Conservation (phyloP, 805 yeast genomes). For the Zygoascus biomembranicola region DNA sequence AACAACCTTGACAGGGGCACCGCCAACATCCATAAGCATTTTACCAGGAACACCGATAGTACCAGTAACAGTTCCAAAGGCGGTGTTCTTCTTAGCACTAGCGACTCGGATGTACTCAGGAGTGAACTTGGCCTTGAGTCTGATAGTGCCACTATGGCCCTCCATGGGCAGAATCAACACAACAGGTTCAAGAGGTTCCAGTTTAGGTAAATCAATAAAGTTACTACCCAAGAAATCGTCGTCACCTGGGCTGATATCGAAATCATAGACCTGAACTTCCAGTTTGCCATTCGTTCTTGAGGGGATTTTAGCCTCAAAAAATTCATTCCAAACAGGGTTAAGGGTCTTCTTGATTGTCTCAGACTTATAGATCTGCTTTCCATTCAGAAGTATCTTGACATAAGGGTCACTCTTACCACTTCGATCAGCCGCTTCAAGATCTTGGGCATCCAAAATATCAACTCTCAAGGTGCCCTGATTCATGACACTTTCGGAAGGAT, state of each 20-base stretch:
- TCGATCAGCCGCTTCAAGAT: conserved; percentile 76
- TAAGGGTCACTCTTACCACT: conserved; percentile 94
- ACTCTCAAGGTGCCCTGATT: conserved; percentile 66
- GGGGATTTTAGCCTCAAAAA: conserved; percentile 43
- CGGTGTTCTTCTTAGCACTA: conserved; percentile 18
- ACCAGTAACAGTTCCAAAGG: conserved; percentile 9
- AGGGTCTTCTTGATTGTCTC: conserved; percentile 79
- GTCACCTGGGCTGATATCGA: conserved; percentile 87
- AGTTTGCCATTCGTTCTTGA: conserved; percentile 57
- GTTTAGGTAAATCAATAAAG: conserved; percentile 44
- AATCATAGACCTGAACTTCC: conserved; percentile 59
- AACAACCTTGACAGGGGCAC: conserved; percentile 44
- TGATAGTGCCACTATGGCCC: conserved; percentile 55
- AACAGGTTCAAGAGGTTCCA: conserved; percentile 49
- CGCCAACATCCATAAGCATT: conserved; percentile 39
- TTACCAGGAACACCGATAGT: conserved; percentile 29
- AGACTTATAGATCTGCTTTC: conserved; percentile 58
- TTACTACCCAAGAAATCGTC: conserved; percentile 78
- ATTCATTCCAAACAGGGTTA: conserved; percentile 85
- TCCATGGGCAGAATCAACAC: conserved; percentile 45
- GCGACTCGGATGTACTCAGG: conserved; percentile 51
- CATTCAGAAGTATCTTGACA: conserved; percentile 59
- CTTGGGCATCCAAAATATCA: conserved; percentile 53
- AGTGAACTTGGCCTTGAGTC: conserved; percentile 51
- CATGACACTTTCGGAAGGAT: conserved; percentile 64